Percentiles rank a stretch among this genome's conserved stretches.
Evolutionary conservation across 2,329 filamentous ascomycete genomes (phyloP).

Genomic region (Talaromyces sp.): DNA sequence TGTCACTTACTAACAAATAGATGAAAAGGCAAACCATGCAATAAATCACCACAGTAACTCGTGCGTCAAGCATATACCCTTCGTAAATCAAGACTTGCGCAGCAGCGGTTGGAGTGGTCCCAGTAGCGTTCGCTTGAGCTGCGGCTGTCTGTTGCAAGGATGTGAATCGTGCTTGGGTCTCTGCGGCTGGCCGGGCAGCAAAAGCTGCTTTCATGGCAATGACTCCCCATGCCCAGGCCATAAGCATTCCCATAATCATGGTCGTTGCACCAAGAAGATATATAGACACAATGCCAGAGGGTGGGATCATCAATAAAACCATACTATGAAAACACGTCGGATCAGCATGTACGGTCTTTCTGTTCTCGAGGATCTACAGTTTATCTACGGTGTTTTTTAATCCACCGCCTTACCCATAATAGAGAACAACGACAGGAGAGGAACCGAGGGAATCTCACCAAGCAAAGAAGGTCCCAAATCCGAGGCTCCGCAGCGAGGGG

Average conservation of each 20-base stretch:
- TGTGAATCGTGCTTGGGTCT: slow-evolving; percentile 31
- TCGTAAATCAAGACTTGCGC: slow-evolving; percentile 37
- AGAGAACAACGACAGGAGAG: neutral
- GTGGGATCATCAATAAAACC: slow-evolving; percentile 44
- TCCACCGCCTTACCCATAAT: neutral
- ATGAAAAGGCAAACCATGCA: slow-evolving; percentile 42
- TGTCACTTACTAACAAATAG: slow-evolving; percentile 31
- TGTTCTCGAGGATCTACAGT: neutral
- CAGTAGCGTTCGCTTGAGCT: slow-evolving; percentile 31
- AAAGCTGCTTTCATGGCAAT: slow-evolving; percentile 47
- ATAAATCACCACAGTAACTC: slow-evolving; percentile 37
- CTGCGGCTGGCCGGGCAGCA: slow-evolving; percentile 37
- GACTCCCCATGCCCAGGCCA: slow-evolving; percentile 46
- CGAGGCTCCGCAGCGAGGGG: slow-evolving; percentile 36
- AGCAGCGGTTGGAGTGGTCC: slow-evolving; percentile 22
- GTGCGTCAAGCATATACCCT: slow-evolving; percentile 46
- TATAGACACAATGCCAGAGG: slow-evolving; percentile 43
- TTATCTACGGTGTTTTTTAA: neutral
- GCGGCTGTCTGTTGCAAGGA: slow-evolving; percentile 29
- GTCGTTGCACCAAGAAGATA: slow-evolving; percentile 42
- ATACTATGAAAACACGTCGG: slow-evolving; percentile 16
- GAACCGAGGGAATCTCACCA: neutral
- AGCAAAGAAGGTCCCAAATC: slow-evolving; percentile 5
- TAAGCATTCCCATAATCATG: slow-evolving; percentile 44
- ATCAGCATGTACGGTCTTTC: slow-evolving; percentile 20